Conservation (phyloP, 257 asterid genomes). For the Ligustrum vulgare region DNA sequence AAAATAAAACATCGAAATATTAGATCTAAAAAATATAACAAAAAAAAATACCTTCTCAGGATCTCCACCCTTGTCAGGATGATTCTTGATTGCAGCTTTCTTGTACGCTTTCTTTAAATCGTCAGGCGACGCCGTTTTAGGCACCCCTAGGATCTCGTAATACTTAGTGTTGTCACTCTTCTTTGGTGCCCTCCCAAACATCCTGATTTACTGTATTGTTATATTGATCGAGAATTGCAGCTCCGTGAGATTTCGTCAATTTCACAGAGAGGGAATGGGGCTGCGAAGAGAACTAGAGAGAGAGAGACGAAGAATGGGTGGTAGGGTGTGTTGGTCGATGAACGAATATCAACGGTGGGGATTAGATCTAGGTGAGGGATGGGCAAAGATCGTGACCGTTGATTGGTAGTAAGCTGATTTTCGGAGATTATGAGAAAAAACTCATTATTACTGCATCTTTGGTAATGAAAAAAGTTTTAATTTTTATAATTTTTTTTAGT, state of each 20-base stretch:
- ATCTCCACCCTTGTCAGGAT: slow-evolving; percentile 67
- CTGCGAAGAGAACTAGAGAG: not conserved
- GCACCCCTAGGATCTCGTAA: slow-evolving; percentile 50
- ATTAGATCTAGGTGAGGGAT: not conserved
- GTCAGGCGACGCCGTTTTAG: slow-evolving; percentile 44
- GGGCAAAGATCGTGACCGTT: slow-evolving; percentile 5
- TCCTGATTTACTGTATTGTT: slow-evolving; percentile 7
- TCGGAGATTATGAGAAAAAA: not conserved
- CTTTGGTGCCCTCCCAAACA: slow-evolving; percentile 58
- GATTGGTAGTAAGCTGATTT: not conserved
- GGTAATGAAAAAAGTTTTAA: too few relatives aligned
- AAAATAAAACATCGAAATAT: not conserved
- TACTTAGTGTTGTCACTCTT: slow-evolving; percentile 51
- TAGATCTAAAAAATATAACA: not conserved
- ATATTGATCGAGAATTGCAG: not conserved
- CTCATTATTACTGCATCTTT: too few relatives aligned
- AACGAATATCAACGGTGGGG: not conserved
- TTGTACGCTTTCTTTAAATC: slow-evolving; percentile 60
- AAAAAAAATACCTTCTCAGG: slow-evolving; percentile 51
- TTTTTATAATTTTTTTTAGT: too few relatives aligned
- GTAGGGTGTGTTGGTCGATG: not conserved
- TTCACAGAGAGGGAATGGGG: not conserved
- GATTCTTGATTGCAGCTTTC: slow-evolving; percentile 63
- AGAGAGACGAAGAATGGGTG: not conserved
- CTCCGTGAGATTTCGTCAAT: not conserved